Evolutionary conservation across 2,329 filamentous ascomycete species (phyloP).

Genomic region (Fusarium sp.): DNA sequence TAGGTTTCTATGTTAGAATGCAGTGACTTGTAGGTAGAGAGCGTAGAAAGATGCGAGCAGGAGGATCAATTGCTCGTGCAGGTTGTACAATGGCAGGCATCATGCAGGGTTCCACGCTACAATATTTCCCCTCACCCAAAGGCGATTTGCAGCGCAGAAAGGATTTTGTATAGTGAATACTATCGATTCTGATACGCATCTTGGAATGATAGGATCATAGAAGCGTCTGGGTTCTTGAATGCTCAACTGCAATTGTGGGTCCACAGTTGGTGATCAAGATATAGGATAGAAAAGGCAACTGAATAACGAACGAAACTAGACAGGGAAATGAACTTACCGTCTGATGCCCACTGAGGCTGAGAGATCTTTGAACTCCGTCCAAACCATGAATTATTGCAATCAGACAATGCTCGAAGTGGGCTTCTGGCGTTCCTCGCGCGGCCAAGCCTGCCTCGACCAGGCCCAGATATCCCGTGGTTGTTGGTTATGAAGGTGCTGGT

Average conservation of each 20-base stretch:
- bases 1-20: conserved; percentile 25
- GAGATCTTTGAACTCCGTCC: conserved; percentile 60
- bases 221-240: background rate
- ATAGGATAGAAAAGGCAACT: background rate
- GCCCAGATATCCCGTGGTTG: conserved; percentile 77
- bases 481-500: conserved; percentile 63
- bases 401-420: conserved; percentile 69
- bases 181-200: background rate
- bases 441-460: conserved; percentile 86
- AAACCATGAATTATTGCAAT: conserved; percentile 68
- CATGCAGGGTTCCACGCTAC: conserved; percentile 5
- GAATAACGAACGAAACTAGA: background rate
- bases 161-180: background rate
- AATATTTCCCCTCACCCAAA: background rate
- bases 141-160: background rate
- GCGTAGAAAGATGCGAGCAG: background rate
- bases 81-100: background rate
- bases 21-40: background rate
- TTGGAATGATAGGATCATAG: background rate
- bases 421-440: conserved; percentile 71
- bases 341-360: conserved; percentile 57
- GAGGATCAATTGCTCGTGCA: background rate
- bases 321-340: conserved; percentile 55
- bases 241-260: background rate
- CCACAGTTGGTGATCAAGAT: too few species aligned